Conservation (phyloP, 2,329 filamentous ascomycete genomes). For the Delphinella strobiligena region DNA sequence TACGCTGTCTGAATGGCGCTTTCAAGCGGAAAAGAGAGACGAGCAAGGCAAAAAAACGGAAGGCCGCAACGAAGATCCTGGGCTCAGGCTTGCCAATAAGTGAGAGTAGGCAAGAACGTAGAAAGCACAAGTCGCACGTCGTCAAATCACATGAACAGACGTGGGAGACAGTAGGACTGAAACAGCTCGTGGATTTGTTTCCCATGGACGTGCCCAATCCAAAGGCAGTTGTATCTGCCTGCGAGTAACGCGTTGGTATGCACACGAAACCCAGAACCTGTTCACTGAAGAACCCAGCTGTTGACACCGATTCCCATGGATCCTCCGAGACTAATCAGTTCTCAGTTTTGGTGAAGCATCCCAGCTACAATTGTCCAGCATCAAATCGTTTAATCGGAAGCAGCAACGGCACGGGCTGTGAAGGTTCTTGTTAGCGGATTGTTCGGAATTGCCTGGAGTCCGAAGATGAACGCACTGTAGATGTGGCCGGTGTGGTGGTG, state of each 20-base stretch:
- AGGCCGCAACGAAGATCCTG: too few species aligned
- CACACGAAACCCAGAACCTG: not conserved
- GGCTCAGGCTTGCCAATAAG: too few species aligned
- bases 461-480: conserved; percentile 61
- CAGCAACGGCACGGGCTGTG: not conserved
- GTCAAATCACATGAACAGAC: too few species aligned
- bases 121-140: too few species aligned
- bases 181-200: not conserved
- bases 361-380: not conserved
- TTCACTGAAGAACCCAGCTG: not conserved
- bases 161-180: too few species aligned
- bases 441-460: not conserved
- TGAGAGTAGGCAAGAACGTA: too few species aligned
- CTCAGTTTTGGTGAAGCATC: not conserved
- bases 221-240: not conserved
- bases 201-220: not conserved
- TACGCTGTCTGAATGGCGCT: too few species aligned
- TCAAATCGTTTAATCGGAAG: not conserved
- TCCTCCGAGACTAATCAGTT: not conserved
- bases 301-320: not conserved
- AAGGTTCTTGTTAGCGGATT: not conserved
- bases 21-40: too few species aligned
- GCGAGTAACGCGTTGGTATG: not conserved
- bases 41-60: too few species aligned
- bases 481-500: conserved; percentile 96